These are phyloP conservation scores for Paecilomyces variotii DNA, from an alignment of 2,329 filamentous ascomycete genomes.

Conservation along the genomic window DNA sequence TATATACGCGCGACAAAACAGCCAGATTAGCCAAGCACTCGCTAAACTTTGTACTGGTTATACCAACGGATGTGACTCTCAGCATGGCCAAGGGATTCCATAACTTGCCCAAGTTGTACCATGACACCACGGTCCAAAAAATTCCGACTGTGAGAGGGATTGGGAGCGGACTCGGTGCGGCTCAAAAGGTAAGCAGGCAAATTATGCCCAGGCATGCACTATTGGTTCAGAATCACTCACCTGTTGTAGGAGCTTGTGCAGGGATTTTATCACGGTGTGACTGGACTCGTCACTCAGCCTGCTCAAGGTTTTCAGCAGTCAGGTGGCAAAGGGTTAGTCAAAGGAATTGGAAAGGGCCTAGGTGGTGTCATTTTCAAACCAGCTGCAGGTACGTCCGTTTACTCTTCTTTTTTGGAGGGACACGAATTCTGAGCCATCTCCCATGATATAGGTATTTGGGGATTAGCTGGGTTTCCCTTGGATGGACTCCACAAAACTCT, in stretches of 20 bases:
- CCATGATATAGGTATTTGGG: not conserved
- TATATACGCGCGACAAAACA: not conserved
- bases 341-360: constrained; percentile 27
- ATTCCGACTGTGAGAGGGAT: constrained; percentile 32
- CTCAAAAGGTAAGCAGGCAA: constrained; percentile 19
- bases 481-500: not conserved
- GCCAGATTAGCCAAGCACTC: not conserved
- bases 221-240: constrained; percentile 23
- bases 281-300: constrained; percentile 22
- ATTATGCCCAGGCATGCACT: constrained; percentile 20
- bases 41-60: not conserved
- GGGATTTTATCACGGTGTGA: constrained; percentile 24
- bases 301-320: constrained; percentile 22
- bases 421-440: not conserved
- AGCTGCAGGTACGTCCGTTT: constrained; percentile 14
- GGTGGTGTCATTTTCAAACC: constrained; percentile 15
- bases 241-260: constrained; percentile 24
- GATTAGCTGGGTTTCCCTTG: not conserved
- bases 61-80: not conserved
- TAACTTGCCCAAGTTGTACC: not conserved
- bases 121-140: constrained; percentile 26
- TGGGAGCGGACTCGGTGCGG: constrained; percentile 9
- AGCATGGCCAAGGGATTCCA: not conserved
- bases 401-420: not conserved
- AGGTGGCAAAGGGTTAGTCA: constrained; percentile 23